Conservation (phyloP, 192 early-diverging fungal genomes). For the Neocallimastix lanati region DNA sequence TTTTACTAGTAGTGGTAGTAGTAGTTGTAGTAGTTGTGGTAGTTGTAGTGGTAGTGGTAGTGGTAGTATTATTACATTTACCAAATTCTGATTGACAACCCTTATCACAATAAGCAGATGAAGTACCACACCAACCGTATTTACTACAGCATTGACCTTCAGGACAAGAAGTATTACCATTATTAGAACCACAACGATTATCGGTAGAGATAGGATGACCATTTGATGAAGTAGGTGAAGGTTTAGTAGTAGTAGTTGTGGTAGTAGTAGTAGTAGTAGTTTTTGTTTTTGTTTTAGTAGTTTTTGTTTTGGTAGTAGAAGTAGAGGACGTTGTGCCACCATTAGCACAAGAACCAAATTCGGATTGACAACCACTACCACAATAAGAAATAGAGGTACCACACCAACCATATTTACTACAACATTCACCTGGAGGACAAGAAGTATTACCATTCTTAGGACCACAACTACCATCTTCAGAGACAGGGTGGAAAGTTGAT, state of each 20-base stretch:
- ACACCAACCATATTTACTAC: neutral
- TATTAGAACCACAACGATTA: neutral
- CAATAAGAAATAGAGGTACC: neutral
- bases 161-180: neutral
- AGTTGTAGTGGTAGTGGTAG: too few species aligned
- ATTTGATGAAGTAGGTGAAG: too few species aligned
- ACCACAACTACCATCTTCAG: neutral
- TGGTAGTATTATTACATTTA: neutral
- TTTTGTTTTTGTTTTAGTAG: too few species aligned
- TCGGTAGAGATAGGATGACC: neutral
- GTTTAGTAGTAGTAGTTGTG: neutral
- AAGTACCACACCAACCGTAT: neutral
- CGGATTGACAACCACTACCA: neutral
- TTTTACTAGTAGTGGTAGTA: neutral
- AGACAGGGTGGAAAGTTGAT: too few species aligned
- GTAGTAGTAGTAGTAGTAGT: too few species aligned
- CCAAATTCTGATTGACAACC: neutral
- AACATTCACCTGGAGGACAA: neutral
- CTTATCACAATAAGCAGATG: neutral
- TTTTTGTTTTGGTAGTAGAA: too few species aligned
- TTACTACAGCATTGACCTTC: neutral
- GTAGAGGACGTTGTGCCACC: neutral
- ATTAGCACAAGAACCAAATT: conserved; percentile 1
- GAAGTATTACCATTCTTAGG: neutral
- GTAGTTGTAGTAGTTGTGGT: neutral